Conservation (phyloP, 257 asterid genomes). For the Fraxinus americana region DNA sequence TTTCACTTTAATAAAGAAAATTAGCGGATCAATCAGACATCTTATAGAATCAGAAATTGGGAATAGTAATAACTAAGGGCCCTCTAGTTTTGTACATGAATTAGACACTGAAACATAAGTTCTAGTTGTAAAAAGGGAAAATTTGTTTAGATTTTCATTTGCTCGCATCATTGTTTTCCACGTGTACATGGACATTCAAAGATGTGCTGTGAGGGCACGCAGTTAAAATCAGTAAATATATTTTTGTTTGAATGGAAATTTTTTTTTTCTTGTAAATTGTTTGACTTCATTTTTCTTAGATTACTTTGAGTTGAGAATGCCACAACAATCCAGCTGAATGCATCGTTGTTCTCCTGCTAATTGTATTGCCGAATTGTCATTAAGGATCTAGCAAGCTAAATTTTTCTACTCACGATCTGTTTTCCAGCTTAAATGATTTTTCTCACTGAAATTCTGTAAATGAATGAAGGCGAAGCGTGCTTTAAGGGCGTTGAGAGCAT, state of each 20-base stretch:
- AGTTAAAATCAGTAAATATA: not conserved
- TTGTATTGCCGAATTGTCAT: no score
- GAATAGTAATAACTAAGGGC: not conserved
- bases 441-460: not conserved
- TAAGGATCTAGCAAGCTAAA: no score
- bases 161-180: not conserved
- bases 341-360: no score
- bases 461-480: constrained; percentile 78
- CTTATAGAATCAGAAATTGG: not conserved
- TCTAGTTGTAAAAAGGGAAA: not conserved
- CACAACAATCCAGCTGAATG: not conserved
- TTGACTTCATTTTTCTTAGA: not conserved
- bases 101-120: not conserved
- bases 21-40: not conserved
- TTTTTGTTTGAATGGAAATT: no score
- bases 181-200: not conserved
- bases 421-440: not conserved
- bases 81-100: not conserved
- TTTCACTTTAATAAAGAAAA: not conserved
- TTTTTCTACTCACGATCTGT: no score
- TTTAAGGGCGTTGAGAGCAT: constrained; percentile 81
- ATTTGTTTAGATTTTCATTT: not conserved
- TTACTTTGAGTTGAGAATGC: not conserved
- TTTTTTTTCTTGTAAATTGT: not conserved
- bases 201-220: not conserved